A percentile compares a stretch with the other conserved stretches of the same genome.
phyloP scores from a whole-genome alignment of 176 grass and related monocot species.

The Dendrocalamus sinicus region DNA sequence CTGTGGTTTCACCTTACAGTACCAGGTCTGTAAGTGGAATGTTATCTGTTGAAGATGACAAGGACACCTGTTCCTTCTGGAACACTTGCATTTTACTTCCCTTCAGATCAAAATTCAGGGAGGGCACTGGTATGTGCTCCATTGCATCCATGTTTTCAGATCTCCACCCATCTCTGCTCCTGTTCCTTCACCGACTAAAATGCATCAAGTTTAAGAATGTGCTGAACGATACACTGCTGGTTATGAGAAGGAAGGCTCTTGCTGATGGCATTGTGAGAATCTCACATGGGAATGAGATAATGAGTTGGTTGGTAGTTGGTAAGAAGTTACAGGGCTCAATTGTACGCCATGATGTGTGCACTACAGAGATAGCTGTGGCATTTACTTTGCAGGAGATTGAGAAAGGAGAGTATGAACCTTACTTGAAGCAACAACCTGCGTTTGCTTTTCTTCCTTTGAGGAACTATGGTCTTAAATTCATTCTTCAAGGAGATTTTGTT shows the following conservation, averaged over 20 bases:
- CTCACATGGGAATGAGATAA: slow-evolving; percentile 75
- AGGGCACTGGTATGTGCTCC: slow-evolving; percentile 60
- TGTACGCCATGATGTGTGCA: slow-evolving; percentile 73
- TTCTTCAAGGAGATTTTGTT: slow-evolving; percentile 95
- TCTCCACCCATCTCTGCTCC: slow-evolving; percentile 91
- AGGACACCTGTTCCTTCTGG: slow-evolving; percentile 46
- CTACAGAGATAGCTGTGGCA: slow-evolving; percentile 87
- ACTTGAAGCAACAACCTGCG: slow-evolving; percentile 81
- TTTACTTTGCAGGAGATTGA: slow-evolving; percentile 87
- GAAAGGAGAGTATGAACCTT: slow-evolving; percentile 66
- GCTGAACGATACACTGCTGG: slow-evolving; percentile 58
- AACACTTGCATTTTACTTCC: slow-evolving; percentile 93
- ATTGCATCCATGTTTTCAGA: slow-evolving; percentile 96
- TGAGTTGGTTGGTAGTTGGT: slow-evolving; percentile 88
- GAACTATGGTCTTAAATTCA: slow-evolving; percentile 96
- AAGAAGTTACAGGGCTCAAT: slow-evolving; percentile 67
- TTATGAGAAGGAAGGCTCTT: slow-evolving; percentile 81
- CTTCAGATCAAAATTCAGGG: slow-evolving; percentile 73
- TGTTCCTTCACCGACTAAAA: slow-evolving; percentile 82
- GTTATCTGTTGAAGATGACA: slow-evolving; percentile 60
- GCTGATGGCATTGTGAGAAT: slow-evolving; percentile 89
- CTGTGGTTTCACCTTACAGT: slow-evolving; percentile 69
- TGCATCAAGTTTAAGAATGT: slow-evolving; percentile 90
- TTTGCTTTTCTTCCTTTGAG: slow-evolving; percentile 97
- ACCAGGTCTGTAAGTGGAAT: slow-evolving; percentile 53